Base-by-base conservation (phyloP, 2,329 filamentous ascomycete species). In the Ophiostoma novo-ulmi region DNA sequence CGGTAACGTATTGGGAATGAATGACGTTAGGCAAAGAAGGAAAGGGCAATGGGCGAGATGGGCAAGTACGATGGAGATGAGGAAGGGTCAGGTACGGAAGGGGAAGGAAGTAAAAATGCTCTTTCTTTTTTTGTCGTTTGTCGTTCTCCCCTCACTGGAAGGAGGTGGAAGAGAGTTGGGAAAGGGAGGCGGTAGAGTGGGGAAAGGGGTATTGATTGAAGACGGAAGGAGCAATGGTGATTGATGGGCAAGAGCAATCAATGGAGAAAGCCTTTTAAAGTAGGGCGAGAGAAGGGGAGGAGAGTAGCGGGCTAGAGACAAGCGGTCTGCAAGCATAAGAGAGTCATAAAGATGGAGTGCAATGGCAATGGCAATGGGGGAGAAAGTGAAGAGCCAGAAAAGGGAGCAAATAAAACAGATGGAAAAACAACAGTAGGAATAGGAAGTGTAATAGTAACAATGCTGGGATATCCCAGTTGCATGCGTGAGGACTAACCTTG, bases 401-500 rank as follows among this genome's bases (percentile, higher is more conserved):
- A 31, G 31, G 31, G 31, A 31, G 31, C 31, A 31, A 31, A 31
- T 31, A 31, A 31, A 31, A 31, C 31, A 31, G 31, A 31, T 31
- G 31, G 31, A 31, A 31, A 31, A 31, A 31, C 31, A 31, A 48
- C 14, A n/a, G 14, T 6, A 48, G 44, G 2, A 48, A 48, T 17
- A 20, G 44, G n/a, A 26, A 22, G 11, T 22, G 52, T 10, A 31
- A n/a, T n/a, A 26, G 10, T n/a, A 58, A 14, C 48, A 63, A 6
- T 63, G 14, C 58, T 36, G 31, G 58, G 58, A 35, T 31, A 63
- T 63, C 58, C 58, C 58, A 63, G 58, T 35, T 64, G 61, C 61
- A 64, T 38, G 61, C 35, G 35, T n/a, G 61, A 38, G 22, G 61
- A 64, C 61, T 38, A 64, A 64, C 61, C 61, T 64, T 64, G 17